A percentile compares a stretch with the other conserved stretches of the same genome.
Evolutionary conservation across 1,284 basidiomycete genomes (phyloP).

Genomic region (Cerioporus squamosus): DNA sequence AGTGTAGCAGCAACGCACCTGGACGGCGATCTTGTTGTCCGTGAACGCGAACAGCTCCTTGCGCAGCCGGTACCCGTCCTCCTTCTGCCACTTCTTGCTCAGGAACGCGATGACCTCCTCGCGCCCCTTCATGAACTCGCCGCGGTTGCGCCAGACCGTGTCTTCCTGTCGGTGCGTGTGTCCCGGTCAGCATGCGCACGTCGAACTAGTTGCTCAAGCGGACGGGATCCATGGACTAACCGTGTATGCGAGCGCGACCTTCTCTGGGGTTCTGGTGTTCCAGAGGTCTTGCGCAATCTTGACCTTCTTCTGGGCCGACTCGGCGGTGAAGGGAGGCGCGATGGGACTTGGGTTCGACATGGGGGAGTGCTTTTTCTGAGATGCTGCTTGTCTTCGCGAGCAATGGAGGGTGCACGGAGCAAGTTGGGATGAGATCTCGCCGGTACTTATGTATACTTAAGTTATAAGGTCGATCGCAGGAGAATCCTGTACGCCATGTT

Average conservation of each 20-base stretch:
- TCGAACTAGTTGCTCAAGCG: no score
- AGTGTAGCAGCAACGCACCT: slow-evolving; percentile 29
- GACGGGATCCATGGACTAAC: slow-evolving; percentile 17
- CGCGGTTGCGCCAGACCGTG: slow-evolving; percentile 65
- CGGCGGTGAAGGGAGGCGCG: slow-evolving; percentile 38
- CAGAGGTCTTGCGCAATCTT: slow-evolving; percentile 40
- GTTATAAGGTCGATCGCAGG: no score
- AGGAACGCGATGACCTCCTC: slow-evolving; percentile 55
- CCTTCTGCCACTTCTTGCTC: slow-evolving; percentile 58
- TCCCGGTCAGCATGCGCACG: not conserved
- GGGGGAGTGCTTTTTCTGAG: no score
- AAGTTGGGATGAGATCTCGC: no score
- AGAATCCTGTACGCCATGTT: no score
- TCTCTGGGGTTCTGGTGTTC: slow-evolving; percentile 38
- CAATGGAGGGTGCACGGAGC: no score
- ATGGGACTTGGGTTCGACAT: slow-evolving; percentile 9
- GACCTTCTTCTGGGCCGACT: slow-evolving; percentile 39
- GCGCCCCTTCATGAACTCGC: slow-evolving; percentile 53
- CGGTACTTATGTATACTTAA: no score
- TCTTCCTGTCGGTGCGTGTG: slow-evolving; percentile 35
- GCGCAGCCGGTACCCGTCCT: slow-evolving; percentile 47
- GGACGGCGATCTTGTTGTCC: slow-evolving; percentile 62
- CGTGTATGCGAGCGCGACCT: slow-evolving; percentile 54
- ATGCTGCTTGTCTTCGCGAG: no score
- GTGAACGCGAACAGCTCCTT: slow-evolving; percentile 64